Percentiles rank a stretch among this genome's conserved stretches.
These are phyloP conservation scores for Barbarea vulgaris DNA, from an alignment of 345 rosid species.

Conservation along the genomic window DNA sequence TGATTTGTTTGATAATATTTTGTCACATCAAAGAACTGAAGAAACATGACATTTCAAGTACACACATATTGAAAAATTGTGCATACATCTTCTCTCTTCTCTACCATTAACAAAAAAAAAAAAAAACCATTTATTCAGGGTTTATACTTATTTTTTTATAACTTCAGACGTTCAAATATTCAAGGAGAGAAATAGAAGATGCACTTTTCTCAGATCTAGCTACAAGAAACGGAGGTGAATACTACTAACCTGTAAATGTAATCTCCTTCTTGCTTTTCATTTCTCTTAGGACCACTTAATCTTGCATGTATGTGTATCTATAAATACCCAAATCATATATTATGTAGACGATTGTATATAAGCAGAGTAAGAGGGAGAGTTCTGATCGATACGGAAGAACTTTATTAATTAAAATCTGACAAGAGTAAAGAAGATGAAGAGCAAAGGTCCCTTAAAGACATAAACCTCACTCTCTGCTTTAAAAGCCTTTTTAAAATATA, in stretches of 20 bases:
- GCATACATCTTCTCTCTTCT: neutral
- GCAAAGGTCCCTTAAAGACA: constrained; percentile 14
- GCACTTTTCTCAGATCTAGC: constrained; percentile 23
- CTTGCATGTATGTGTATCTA: constrained; percentile 20
- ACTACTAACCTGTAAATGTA: constrained; percentile 28
- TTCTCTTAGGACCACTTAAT: constrained; percentile 15
- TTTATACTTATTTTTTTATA: neutral
- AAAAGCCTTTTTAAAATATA: constrained; percentile 8
- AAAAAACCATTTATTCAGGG: neutral
- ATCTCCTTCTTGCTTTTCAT: neutral
- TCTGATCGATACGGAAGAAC: neutral
- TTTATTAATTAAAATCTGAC: neutral
- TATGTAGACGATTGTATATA: constrained; percentile 2
- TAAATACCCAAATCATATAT: neutral
- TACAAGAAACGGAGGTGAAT: neutral
- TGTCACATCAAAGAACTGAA: neutral
- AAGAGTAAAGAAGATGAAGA: constrained; percentile 9
- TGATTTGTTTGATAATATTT: neutral
- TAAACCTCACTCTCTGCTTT: constrained; percentile 10
- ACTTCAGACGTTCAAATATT: neutral
- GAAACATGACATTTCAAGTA: neutral
- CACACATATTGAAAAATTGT: neutral
- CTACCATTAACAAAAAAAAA: neutral
- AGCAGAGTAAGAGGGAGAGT: neutral
- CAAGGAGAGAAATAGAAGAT: constrained; percentile 16